phyloP scores from a whole-genome alignment of 2,329 filamentous ascomycete species.

The Xylariales sp. region DNA sequence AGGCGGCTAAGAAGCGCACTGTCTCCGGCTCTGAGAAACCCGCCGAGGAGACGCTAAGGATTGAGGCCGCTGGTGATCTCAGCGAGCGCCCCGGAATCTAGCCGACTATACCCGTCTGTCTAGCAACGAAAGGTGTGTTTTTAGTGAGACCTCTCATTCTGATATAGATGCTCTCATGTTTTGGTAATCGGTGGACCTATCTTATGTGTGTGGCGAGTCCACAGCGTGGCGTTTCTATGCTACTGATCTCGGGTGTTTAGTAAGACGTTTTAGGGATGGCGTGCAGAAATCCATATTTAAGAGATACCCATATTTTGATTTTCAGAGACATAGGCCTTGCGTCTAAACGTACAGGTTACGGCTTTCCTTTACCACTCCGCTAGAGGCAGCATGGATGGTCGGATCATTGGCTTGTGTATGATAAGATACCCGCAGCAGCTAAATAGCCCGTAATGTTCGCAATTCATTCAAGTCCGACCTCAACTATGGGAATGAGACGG shows the following conservation, averaged over 20 bases:
- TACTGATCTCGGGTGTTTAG: no score
- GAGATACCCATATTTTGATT: slow-evolving; percentile 16
- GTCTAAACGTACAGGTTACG: background rate
- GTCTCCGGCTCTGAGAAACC: slow-evolving; percentile 25
- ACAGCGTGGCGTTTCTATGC: background rate
- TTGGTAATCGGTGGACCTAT: background rate
- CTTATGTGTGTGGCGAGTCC: background rate
- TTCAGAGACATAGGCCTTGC: background rate
- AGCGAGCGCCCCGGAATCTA: no score
- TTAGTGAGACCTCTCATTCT: background rate
- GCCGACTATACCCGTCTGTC: background rate
- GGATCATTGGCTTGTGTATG: no score
- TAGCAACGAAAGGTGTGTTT: background rate
- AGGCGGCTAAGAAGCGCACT: slow-evolving; percentile 18
- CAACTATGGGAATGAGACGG: background rate
- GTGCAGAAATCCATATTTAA: background rate
- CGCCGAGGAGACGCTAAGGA: background rate
- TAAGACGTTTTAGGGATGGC: background rate
- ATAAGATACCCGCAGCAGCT: background rate
- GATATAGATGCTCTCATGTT: background rate
- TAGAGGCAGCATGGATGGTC: background rate
- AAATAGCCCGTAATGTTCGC: background rate
- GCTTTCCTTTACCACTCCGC: background rate
- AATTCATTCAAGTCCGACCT: background rate
- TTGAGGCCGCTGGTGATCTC: no score